Conservation (phyloP, 306 rosid species). For the Pyrus communis region DNA sequence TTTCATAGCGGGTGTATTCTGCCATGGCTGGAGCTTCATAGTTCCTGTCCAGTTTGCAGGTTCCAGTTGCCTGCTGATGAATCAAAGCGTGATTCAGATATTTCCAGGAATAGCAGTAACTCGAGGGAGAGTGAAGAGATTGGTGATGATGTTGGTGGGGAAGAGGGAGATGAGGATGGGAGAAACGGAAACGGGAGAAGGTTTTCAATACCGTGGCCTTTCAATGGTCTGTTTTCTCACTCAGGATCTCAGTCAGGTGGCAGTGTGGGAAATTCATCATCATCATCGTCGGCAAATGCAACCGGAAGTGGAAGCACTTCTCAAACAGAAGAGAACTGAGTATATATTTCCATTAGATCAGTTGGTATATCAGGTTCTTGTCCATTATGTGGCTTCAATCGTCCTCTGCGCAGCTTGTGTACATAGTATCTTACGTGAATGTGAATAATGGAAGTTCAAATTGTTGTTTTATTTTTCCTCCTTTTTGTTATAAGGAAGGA, state of each 20-base stretch:
- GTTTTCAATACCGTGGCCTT: constrained; percentile 74
- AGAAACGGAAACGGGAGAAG: constrained; percentile 48
- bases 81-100: constrained; percentile 41
- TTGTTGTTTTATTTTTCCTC: neutral
- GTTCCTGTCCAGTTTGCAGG: constrained; percentile 84
- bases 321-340: constrained; percentile 41
- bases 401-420: constrained; percentile 25
- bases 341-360: neutral
- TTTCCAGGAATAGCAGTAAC: constrained; percentile 23
- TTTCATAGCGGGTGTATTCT: constrained; percentile 62
- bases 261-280: constrained; percentile 34
- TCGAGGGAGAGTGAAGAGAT: constrained; percentile 25
- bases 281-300: constrained; percentile 27
- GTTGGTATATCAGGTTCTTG: constrained; percentile 6
- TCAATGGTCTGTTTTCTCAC: constrained; percentile 55
- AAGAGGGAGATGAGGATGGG: constrained; percentile 28
- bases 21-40: constrained; percentile 82
- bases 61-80: constrained; percentile 55
- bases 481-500: neutral
- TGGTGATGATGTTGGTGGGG: constrained; percentile 11
- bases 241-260: constrained; percentile 28
- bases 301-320: constrained; percentile 26
- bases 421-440: constrained; percentile 28
- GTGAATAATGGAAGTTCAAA: constrained; percentile 13
- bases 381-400: constrained; percentile 7